Evolutionary conservation across 1,284 basidiomycete species (phyloP), one percentile per base, ranked within the genome.

Genomic region (Pseudozyma tsukubaensis): DNA sequence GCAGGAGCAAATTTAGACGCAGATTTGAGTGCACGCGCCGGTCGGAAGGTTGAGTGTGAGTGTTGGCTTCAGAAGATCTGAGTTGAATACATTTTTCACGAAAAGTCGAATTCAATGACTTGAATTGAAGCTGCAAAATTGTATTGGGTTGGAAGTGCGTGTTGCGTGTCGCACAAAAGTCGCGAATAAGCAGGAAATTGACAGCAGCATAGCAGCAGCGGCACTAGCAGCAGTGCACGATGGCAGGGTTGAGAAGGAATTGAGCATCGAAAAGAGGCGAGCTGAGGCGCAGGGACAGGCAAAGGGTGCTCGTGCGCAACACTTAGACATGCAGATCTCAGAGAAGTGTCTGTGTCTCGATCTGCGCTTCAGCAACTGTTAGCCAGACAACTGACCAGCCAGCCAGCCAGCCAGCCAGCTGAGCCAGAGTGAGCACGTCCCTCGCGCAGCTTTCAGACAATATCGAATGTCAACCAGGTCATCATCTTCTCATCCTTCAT

Each of bases 301-400:
- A 45, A 54, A 54, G 36, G 39, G 39, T 60, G 67, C 61, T 64
- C 67, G 67, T 70, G 67, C 67, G 67, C 61, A 70, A 70, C 67
- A 64, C 67, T 70, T 50, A 59, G 52, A 63, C 59, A 53, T 50
- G 18, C 49, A 45, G 49, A 32, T n/a, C 52, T 44, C 24, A 40
- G 14, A 19, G 16, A n/a, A 11, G 14, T 16, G 14, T 16, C 43
- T 19, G 13, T 21, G 13, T 44, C 43, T 16, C 43, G 36, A 6
- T 35, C 44, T 11, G 19, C 45, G 16, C 39, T 39, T 40, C 34
- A 29, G 24, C 24, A 29, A 29, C 24, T 29, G 24, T 29, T 29
- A 29, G 47, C 48, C 32, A 40, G 19, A 18, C 34, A 18, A 40
- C 34, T 3, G 16, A 4, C 18, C 10, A n/a, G 43, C 4, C 21